Percentiles rank a stretch among this genome's conserved stretches.
Evolutionary conservation across 441 rosid genomes (phyloP).

Genomic region (Aleurites moluccanus): DNA sequence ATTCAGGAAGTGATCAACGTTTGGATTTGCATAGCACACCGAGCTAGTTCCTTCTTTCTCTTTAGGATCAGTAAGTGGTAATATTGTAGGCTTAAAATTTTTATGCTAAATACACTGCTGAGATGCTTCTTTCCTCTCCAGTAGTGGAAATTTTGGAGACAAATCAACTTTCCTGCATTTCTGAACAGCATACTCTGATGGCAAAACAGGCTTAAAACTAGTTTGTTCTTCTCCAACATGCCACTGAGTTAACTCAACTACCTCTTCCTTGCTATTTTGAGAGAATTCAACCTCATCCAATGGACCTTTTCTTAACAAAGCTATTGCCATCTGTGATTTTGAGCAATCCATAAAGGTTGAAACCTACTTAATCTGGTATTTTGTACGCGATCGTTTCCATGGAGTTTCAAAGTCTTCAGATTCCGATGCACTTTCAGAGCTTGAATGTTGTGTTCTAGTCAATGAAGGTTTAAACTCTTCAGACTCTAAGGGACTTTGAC

Average conservation of each 20-base stretch:
- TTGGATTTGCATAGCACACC: too few relatives aligned
- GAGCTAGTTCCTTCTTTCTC: not conserved
- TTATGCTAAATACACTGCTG: not conserved
- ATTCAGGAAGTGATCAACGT: too few relatives aligned
- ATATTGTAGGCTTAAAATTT: not conserved
- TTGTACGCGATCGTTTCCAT: not conserved
- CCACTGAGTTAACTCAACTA: not conserved
- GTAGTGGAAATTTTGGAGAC: not conserved
- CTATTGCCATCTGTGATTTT: not conserved
- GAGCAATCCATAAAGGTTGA: not conserved
- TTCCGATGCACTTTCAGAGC: not conserved
- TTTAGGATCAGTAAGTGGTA: not conserved
- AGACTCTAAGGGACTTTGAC: not conserved
- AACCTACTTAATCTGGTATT: not conserved
- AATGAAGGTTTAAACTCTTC: not conserved
- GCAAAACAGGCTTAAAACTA: not conserved
- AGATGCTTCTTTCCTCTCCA: not conserved
- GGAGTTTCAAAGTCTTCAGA: slow-evolving; percentile 8
- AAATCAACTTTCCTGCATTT: not conserved
- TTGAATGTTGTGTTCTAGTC: not conserved
- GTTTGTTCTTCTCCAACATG: not conserved
- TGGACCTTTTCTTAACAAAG: not conserved
- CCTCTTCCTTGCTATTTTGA: not conserved
- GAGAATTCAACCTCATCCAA: not conserved
- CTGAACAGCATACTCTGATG: not conserved